Percentiles rank a stretch among this genome's conserved stretches.
These are phyloP conservation scores for Fusarium beomiforme DNA, from an alignment of 2,329 filamentous ascomycete species.

Conservation along the genomic window DNA sequence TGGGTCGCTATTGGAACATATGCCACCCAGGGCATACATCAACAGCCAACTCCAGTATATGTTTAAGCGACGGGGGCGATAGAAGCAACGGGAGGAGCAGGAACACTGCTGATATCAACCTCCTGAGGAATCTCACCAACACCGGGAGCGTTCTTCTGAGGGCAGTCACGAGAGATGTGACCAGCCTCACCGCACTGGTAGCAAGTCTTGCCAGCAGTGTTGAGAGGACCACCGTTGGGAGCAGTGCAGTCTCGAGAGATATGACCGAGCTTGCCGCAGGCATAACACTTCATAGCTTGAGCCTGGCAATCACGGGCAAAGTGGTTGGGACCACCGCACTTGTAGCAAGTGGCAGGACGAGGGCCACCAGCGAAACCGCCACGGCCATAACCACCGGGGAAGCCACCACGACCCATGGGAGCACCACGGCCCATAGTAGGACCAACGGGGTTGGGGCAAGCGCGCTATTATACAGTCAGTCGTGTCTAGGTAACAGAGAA, in stretches of 20 bases:
- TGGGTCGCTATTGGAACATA: constrained; percentile 18
- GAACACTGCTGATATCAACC: constrained; percentile 55
- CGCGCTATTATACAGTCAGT: constrained; percentile 65
- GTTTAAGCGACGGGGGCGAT: constrained; percentile 54
- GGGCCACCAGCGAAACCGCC: constrained; percentile 79
- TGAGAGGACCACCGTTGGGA: constrained; percentile 93
- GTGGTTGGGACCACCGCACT: constrained; percentile 90
- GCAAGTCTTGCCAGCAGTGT: constrained; percentile 97
- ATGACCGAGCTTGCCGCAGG: constrained; percentile 93
- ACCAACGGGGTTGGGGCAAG: constrained; percentile 81
- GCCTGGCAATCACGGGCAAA: constrained; percentile 98
- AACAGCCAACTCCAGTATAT: constrained; percentile 20
- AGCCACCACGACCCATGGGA: constrained; percentile 77
- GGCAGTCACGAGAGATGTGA: constrained; percentile 96
- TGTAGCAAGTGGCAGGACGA: constrained; percentile 77
- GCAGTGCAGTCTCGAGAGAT: constrained; percentile 95
- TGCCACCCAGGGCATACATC: background rate
- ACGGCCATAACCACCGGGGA: constrained; percentile 69
- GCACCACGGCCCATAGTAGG: constrained; percentile 71
- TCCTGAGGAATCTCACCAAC: constrained; percentile 58
- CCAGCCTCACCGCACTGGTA: constrained; percentile 97
- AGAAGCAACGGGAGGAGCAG: constrained; percentile 57
- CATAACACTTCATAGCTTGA: constrained; percentile 98
- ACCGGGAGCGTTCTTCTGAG: constrained; percentile 69
- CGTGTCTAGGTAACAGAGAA: background rate